Conservation (phyloP, 192 early-diverging fungal genomes). For the Thamnidium elegans region DNA sequence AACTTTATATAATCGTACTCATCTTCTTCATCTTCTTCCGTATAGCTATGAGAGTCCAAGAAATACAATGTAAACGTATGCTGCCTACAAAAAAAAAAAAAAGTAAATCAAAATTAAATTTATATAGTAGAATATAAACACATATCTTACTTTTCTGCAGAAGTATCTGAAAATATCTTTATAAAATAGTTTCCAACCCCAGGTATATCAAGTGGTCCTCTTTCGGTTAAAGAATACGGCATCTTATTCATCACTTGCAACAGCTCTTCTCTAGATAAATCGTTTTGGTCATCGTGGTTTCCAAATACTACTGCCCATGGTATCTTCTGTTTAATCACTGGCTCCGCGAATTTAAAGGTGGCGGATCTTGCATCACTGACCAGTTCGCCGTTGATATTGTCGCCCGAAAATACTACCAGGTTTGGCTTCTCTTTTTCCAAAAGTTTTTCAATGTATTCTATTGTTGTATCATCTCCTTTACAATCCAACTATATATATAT, state of each 20-base stretch:
- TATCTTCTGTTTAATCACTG: constrained; percentile 22
- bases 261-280: constrained; percentile 44
- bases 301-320: constrained; percentile 43
- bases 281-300: constrained; percentile 45
- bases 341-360: constrained; percentile 22
- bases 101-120: constrained; percentile 2
- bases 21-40: constrained; percentile 25
- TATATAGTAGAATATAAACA: not conserved
- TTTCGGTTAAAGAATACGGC: constrained; percentile 36
- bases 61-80: constrained; percentile 42
- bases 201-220: constrained; percentile 37
- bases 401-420: constrained; percentile 45
- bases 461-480: constrained; percentile 39
- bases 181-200: constrained; percentile 44
- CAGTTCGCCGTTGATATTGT: constrained; percentile 40
- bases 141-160: not conserved
- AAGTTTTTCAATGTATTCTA: constrained; percentile 38
- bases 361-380: constrained; percentile 30
- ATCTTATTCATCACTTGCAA: constrained; percentile 35
- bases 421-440: constrained; percentile 43
- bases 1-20: constrained; percentile 40
- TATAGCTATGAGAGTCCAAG: constrained; percentile 41
- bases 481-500: constrained; percentile 39
- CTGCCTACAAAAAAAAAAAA: not conserved
- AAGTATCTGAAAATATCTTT: constrained; percentile 26